Conservation (phyloP, 345 rosid genomes). For the Arabidopsis thaliana region DNA sequence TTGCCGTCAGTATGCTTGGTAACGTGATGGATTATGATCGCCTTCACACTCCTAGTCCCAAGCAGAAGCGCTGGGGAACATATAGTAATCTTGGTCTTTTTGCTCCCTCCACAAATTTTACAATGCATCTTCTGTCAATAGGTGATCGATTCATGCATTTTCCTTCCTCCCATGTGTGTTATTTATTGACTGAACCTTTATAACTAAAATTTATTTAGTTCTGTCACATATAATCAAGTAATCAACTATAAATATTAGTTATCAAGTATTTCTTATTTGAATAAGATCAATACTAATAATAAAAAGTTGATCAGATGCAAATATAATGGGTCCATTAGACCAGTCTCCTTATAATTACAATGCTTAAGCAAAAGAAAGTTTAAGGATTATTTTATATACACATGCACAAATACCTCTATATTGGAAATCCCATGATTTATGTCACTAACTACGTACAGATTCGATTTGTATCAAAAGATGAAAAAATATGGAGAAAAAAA, state of each 20-base stretch:
- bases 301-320: background rate
- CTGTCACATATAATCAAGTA: too few relatives aligned
- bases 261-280: too few relatives aligned
- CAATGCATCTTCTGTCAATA: background rate
- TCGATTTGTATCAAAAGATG: constrained; percentile 37
- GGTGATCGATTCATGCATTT: background rate
- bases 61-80: too few relatives aligned
- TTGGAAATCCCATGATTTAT: constrained; percentile 20
- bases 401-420: constrained; percentile 15
- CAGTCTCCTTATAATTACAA: constrained; percentile 2
- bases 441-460: constrained; percentile 27
- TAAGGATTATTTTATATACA: constrained; percentile 24
- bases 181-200: background rate
- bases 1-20: too few relatives aligned
- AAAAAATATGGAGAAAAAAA: constrained; percentile 11
- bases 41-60: too few relatives aligned
- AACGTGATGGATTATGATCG: too few relatives aligned
- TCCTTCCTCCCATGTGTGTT: background rate
- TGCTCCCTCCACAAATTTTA: too few relatives aligned
- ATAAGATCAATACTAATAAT: background rate
- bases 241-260: too few relatives aligned
- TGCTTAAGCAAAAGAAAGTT: constrained; percentile 15
- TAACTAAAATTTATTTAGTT: too few relatives aligned
- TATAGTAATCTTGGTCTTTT: too few relatives aligned
- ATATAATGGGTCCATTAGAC: constrained; percentile 8